Conservation (phyloP, 148 eudicot genomes). For the Gaultheria prostrata region DNA sequence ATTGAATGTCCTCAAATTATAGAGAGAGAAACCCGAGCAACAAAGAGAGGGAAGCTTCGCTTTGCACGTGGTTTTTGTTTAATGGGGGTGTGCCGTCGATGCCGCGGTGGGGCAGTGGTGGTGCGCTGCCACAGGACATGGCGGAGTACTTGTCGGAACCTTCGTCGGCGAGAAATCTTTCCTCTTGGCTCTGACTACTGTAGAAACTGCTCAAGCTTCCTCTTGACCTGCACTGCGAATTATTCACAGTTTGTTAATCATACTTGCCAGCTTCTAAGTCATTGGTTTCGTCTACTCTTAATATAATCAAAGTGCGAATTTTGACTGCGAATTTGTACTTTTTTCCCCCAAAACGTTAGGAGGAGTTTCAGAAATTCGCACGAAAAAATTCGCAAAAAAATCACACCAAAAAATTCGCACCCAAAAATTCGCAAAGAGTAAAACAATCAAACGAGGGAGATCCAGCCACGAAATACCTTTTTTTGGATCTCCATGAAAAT, state of each 20-base stretch:
- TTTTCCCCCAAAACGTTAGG: no score
- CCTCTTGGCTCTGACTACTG: constrained; percentile 77
- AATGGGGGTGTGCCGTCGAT: constrained; percentile 83
- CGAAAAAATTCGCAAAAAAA: no score
- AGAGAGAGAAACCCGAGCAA: neutral
- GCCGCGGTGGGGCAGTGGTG: constrained; percentile 39
- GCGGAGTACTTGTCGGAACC: constrained; percentile 66
- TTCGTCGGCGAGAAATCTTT: constrained; percentile 74
- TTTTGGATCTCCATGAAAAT: no score
- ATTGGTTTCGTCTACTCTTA: neutral
- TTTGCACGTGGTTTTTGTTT: neutral
- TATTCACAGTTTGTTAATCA: constrained; percentile 51
- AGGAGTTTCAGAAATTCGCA: no score
- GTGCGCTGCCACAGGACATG: constrained; percentile 42
- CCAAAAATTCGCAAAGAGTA: no score
- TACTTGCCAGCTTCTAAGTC: constrained; percentile 54
- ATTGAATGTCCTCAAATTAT: neutral
- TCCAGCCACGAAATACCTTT: no score
- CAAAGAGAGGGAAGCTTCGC: neutral
- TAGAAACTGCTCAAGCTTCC: constrained; percentile 68
- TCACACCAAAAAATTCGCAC: no score
- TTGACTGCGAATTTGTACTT: no score
- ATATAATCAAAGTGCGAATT: neutral
- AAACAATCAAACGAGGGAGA: no score
- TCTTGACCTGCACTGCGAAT: constrained; percentile 53